Conservation (phyloP, 169 alveolate genomes). For the Cyclospora cayetanensis region DNA sequence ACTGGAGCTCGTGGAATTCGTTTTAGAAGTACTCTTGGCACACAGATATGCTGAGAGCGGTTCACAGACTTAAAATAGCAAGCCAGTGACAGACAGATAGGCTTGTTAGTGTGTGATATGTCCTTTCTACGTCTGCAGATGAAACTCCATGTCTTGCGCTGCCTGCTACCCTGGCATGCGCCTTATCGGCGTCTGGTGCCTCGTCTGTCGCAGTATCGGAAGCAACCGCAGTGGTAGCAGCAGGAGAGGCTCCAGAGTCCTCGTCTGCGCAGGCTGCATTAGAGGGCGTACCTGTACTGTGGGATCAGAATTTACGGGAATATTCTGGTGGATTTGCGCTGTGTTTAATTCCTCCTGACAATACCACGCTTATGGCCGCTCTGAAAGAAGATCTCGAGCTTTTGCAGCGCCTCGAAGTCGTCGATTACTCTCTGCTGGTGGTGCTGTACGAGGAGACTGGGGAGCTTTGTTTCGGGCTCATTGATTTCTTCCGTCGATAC, state of each 20-base stretch:
- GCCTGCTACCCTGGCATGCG: no score
- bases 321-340: conserved; percentile 63
- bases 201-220: background rate
- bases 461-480: conserved; percentile 37
- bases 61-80: no score
- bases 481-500: conserved; percentile 66
- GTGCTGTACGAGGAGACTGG: conserved; percentile 39
- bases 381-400: conserved; percentile 48
- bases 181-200: no score
- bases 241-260: background rate
- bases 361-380: background rate
- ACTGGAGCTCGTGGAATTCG: no score
- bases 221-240: conserved; percentile 5
- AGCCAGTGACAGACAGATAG: no score
- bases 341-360: background rate
- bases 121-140: no score
- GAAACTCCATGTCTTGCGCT: no score
- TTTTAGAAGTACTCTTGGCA: no score
- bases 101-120: no score
- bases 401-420: conserved; percentile 63
- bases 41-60: no score
- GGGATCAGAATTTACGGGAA: conserved; percentile 75
- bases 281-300: conserved; percentile 51
- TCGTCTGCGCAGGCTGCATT: background rate
- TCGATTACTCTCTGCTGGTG: conserved; percentile 72